Conservation (phyloP, 2,329 filamentous ascomycete species). For the Penicillium janthinellum region DNA sequence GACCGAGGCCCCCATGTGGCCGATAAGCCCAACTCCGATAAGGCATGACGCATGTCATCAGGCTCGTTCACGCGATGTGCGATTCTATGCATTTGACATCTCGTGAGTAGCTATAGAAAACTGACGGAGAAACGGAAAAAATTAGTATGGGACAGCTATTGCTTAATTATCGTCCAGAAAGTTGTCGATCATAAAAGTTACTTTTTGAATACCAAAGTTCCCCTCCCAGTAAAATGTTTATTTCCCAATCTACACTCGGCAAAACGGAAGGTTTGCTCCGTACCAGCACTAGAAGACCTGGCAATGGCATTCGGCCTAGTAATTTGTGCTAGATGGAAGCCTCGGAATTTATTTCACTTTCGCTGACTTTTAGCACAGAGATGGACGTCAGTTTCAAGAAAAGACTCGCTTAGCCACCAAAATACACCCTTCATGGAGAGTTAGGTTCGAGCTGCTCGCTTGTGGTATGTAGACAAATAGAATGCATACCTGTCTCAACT, state of each 20-base stretch:
- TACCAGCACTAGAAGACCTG: neutral
- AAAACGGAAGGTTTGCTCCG: constrained; percentile 1
- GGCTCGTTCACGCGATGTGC: neutral
- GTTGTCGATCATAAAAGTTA: neutral
- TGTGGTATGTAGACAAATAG: neutral
- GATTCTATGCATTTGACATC: neutral
- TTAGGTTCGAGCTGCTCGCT: neutral
- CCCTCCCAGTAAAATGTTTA: neutral
- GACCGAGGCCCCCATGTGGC: constrained; percentile 14
- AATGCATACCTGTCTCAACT: neutral
- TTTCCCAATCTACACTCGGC: neutral
- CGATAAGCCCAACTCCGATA: constrained; percentile 10
- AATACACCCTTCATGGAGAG: neutral
- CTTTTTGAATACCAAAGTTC: neutral
- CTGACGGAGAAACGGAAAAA: neutral
- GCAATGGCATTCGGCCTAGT: neutral
- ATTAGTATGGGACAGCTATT: neutral
- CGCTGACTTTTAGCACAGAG: constrained; percentile 2
- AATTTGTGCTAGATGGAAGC: neutral
- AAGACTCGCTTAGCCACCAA: neutral
- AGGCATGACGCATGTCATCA: constrained; percentile 1
- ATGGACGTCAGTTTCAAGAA: constrained; percentile 4
- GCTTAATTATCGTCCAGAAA: neutral
- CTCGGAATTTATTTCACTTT: neutral
- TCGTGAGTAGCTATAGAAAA: neutral